Conservation (phyloP, 2,329 filamentous ascomycete species). For the Calonectria honghensis region DNA sequence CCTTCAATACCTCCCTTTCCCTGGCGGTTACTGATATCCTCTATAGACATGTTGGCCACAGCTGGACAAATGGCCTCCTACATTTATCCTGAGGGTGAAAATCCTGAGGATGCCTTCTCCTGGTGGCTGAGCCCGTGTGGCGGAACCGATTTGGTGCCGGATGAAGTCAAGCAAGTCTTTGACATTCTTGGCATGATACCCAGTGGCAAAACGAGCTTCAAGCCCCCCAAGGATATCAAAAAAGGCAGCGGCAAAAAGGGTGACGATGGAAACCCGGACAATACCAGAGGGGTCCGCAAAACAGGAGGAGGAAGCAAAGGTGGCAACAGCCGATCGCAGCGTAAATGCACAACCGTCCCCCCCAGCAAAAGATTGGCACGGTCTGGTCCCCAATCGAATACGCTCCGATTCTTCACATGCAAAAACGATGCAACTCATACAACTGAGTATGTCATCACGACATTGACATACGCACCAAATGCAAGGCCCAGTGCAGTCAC, state of each 20-base stretch:
- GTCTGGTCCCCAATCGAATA: background rate
- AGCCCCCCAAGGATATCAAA: background rate
- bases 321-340: background rate
- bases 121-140: background rate
- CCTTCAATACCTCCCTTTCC: no score
- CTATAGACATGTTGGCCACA: no score
- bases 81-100: no score
- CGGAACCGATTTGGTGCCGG: constrained; percentile 3
- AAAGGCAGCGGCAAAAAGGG: constrained; percentile 9
- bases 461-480: constrained; percentile 12
- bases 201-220: background rate
- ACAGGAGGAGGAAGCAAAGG: constrained; percentile 14
- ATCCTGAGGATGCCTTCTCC: no score
- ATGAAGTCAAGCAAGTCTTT: constrained; percentile 8
- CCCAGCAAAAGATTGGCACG: background rate
- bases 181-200: constrained; percentile 3
- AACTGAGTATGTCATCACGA: background rate
- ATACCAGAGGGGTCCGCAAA: background rate
- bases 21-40: no score
- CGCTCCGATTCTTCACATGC: background rate
- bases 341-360: background rate
- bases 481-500: background rate
- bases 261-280: constrained; percentile 1
- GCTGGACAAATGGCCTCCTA: no score
- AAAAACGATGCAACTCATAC: background rate